A percentile compares a stretch with the other conserved stretches of the same genome.
Evolutionary conservation across 192 early-diverging fungal genomes (phyloP).

Genomic region (Coemansia sp.): DNA sequence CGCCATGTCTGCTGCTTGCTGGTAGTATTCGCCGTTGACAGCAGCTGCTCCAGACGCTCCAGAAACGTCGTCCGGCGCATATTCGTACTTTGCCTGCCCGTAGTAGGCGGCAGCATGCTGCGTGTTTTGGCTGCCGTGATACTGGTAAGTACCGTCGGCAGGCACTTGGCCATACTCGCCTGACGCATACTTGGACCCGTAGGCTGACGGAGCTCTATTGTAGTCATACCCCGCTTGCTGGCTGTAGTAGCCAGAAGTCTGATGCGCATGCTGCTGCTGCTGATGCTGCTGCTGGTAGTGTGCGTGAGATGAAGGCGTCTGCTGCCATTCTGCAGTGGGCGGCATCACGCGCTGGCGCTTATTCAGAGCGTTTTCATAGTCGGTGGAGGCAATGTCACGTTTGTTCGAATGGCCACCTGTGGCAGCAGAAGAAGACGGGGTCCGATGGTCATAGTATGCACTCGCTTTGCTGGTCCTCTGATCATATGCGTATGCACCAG

Average conservation of each 20-base stretch:
- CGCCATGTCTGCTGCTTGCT: conserved; percentile 1
- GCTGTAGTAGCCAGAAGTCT: conserved; percentile 1
- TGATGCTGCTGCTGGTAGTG: conserved; percentile 8
- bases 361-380: conserved; percentile 22
- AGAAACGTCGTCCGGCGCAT: conserved; percentile 2
- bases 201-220: not conserved
- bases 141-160: conserved; percentile 2
- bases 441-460: conserved; percentile 18
- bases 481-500: conserved; percentile 14
- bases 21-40: conserved; percentile 2
- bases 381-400: conserved; percentile 8
- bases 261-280: conserved; percentile 7
- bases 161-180: conserved; percentile 6
- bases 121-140: conserved; percentile 1
- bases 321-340: conserved; percentile 27
- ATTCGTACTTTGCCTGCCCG: conserved; percentile 32
- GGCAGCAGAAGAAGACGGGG: not conserved
- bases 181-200: conserved; percentile 8
- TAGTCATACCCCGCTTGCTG: conserved; percentile 7
- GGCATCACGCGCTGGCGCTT: conserved; percentile 48
- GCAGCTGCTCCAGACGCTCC: not conserved
- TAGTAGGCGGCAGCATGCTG: conserved; percentile 19
- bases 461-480: not conserved
- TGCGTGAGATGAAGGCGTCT: conserved; percentile 1
- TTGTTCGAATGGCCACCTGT: conserved; percentile 7